Evolutionary conservation across 768 basidiomycete genomes (phyloP).

Genomic region (Hericium coralloides): DNA sequence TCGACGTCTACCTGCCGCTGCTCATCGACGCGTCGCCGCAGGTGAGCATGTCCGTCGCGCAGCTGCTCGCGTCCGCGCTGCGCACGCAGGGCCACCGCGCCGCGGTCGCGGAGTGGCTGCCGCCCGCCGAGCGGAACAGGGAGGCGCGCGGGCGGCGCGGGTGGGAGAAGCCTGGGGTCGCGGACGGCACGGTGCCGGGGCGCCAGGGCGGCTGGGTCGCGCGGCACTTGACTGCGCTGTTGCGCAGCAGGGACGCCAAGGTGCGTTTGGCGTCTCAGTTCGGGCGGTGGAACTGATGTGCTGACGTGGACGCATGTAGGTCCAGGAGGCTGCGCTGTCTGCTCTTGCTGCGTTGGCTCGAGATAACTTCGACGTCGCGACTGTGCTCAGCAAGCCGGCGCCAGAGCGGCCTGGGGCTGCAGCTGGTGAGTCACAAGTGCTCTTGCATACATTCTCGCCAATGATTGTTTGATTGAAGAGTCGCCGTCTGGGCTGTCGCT

Average conservation of each 20-base stretch:
- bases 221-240: conserved; percentile 37
- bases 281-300: too few species aligned
- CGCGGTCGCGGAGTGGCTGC: conserved; percentile 54
- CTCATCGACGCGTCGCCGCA: conserved; percentile 36
- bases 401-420: too few species aligned
- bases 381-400: conserved; percentile 32
- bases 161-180: conserved; percentile 58
- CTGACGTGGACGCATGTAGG: conserved; percentile 30
- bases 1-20: conserved; percentile 63
- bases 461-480: neutral
- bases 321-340: conserved; percentile 55
- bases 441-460: too few species aligned
- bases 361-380: conserved; percentile 49
- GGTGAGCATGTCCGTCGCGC: conserved; percentile 42
- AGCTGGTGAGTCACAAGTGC: too few species aligned
- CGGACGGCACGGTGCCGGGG: conserved; percentile 23
- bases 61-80: conserved; percentile 46
- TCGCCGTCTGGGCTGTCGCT: conserved; percentile 30
- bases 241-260: conserved; percentile 36
- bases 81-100: conserved; percentile 41
- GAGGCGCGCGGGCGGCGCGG: conserved; percentile 54
- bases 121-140: conserved; percentile 42
- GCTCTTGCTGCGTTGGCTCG: conserved; percentile 60
- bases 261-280: too few species aligned
- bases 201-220: conserved; percentile 53